Conservation (phyloP, 257 asterid species). For the Solanum chilense region DNA sequence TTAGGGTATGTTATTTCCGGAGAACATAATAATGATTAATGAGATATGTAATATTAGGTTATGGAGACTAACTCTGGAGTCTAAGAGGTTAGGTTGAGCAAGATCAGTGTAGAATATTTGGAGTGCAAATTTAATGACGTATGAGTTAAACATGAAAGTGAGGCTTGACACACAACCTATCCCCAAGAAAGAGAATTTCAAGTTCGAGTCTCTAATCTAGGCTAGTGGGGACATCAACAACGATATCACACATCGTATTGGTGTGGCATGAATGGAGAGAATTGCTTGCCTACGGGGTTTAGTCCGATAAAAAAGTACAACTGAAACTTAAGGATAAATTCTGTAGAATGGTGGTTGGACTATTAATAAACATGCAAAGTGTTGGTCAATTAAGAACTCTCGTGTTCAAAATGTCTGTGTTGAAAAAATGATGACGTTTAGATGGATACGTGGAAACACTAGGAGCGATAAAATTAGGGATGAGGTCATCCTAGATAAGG, state of each 20-base stretch:
- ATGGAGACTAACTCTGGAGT: not conserved
- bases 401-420: not conserved
- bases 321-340: not conserved
- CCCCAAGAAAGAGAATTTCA: not conserved
- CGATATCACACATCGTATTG: not conserved
- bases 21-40: too few relatives aligned
- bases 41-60: not conserved
- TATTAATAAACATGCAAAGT: not conserved
- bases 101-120: not conserved
- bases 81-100: not conserved
- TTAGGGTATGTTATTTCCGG: not conserved
- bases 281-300: not conserved
- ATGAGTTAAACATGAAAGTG: not conserved
- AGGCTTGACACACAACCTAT: not conserved
- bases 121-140: not conserved
- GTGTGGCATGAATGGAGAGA: not conserved
- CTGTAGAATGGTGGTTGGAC: not conserved
- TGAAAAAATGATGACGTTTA: not conserved
- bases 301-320: not conserved
- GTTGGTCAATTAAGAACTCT: not conserved
- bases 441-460: not conserved
- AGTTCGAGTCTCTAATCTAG: too few relatives aligned
- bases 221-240: not conserved
- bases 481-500: not conserved
- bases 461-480: not conserved